Evolutionary conservation across 1,139 yeast genomes (phyloP).

Genomic region (Candida frijolesensis): DNA sequence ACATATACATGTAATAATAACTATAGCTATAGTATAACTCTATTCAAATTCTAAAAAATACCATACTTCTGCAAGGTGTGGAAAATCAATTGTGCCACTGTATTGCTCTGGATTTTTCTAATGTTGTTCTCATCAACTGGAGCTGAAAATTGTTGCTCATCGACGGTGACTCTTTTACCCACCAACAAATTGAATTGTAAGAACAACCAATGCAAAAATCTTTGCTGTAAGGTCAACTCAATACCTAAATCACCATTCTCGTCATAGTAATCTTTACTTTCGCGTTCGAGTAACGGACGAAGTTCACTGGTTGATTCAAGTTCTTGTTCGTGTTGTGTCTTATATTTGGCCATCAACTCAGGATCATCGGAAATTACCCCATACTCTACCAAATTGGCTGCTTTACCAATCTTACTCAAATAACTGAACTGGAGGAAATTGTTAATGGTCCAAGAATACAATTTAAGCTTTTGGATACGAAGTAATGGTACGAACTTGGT

Average conservation of each 20-base stretch:
- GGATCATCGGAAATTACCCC: slow-evolving; percentile 71
- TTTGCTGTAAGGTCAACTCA: slow-evolving; percentile 25
- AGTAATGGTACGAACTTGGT: slow-evolving; percentile 40
- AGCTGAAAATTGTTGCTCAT: slow-evolving; percentile 27
- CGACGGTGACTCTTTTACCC: slow-evolving; percentile 21
- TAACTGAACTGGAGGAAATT: slow-evolving; percentile 50
- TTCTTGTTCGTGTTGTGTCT: slow-evolving; percentile 9
- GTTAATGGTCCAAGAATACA: slow-evolving; percentile 87
- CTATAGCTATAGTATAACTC: background rate
- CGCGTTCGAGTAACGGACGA: slow-evolving; percentile 5
- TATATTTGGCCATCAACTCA: slow-evolving; percentile 32
- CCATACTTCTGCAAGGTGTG: slow-evolving; percentile 35
- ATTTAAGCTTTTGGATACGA: slow-evolving; percentile 45
- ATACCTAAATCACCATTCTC: slow-evolving; percentile 21
- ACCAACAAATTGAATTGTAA: slow-evolving; percentile 18
- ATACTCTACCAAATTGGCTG: slow-evolving; percentile 31
- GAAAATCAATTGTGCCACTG: slow-evolving; percentile 27
- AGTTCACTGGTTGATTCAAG: slow-evolving; percentile 8
- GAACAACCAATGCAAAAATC: slow-evolving; percentile 21
- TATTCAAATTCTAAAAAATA: slow-evolving; percentile 22
- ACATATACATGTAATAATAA: background rate
- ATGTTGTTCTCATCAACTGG: slow-evolving; percentile 29
- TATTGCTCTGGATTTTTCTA: slow-evolving; percentile 17
- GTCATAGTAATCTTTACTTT: slow-evolving; percentile 11
- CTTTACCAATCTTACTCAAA: slow-evolving; percentile 29